Base-by-base conservation (phyloP, 768 basidiomycete genomes). In the Mycena rosella region DNA sequence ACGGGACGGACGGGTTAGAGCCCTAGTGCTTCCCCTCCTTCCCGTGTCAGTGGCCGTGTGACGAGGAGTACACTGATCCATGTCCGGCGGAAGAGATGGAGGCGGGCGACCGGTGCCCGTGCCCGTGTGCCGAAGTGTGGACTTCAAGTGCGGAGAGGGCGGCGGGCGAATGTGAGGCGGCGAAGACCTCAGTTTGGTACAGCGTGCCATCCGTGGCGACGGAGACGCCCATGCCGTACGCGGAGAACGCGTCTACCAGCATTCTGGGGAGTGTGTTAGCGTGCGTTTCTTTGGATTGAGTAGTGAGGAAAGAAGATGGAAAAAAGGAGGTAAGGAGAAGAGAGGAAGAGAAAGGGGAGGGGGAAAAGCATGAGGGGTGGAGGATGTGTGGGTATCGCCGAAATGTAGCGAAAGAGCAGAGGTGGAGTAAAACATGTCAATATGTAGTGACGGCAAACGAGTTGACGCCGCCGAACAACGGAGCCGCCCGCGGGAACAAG, bases 1-100 rank as follows among this genome's bases (percentile, higher is more conserved):
- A 52, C 51, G 51, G 51, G 51, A 30, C 51, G 51, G 51, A 52
- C 51, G 51, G 51, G 51, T 52, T n/a, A 52, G 17, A 52, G 51
- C 51, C 51, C 51, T 52, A 52, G 40, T 42, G n/a, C 45, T 24
- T 47, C 45, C 45, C 45, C 45, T 47, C 45, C 45, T 24, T 47
- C 45, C 10, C 45, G 40, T 42, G 40, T 42, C 40, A 42, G 40
- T 20, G 40, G 40, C 40, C 40, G 40, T 42, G 40, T 17, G 40
- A 42, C 15, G 40, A 42, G 40, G 32, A 13, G 32, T 42, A 20
- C 40, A 42, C 40, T 42, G 40, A 42, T 42, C 40, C 40, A 20
- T 17, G 40, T 5, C 40, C 40, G 40, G 40, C 40, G 40, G 40
- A 42, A 42, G 40, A 42, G 40, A 42, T 42, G 40, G 40, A 42